Conservation (phyloP, 2,329 filamentous ascomycete genomes). For the Talaromyces verruculosus region DNA sequence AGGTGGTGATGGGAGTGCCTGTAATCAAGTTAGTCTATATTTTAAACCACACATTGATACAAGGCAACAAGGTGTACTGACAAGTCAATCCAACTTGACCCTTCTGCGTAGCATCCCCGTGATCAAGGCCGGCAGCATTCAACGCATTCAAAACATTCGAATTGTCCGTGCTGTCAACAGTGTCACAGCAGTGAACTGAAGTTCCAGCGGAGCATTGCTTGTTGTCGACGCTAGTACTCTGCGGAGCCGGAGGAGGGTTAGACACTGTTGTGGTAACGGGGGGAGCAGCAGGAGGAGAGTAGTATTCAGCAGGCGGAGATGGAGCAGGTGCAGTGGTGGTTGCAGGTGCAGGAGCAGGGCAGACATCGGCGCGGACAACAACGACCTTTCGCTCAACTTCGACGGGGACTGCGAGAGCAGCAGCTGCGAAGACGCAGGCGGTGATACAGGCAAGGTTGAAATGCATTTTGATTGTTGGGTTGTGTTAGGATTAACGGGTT, state of each 20-base stretch:
- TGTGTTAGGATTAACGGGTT: slow-evolving; percentile 3
- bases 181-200: slow-evolving; percentile 22
- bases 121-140: slow-evolving; percentile 19
- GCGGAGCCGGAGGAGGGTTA: slow-evolving; percentile 21
- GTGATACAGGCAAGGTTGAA: slow-evolving; percentile 23
- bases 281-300: slow-evolving; percentile 14
- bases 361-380: slow-evolving; percentile 22
- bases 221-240: slow-evolving; percentile 19
- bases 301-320: slow-evolving; percentile 14
- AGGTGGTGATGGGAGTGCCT: slow-evolving; percentile 23
- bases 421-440: slow-evolving; percentile 21
- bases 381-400: slow-evolving; percentile 22
- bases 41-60: too few relatives aligned
- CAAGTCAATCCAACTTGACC: slow-evolving; percentile 23
- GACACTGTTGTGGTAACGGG: slow-evolving; percentile 18
- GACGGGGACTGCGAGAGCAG: slow-evolving; percentile 22
- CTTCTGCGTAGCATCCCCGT: slow-evolving; percentile 18
- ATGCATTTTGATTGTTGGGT: slow-evolving; percentile 21
- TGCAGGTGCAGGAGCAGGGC: slow-evolving; percentile 21
- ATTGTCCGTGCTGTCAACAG: slow-evolving; percentile 23
- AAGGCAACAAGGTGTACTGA: not conserved
- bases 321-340: slow-evolving; percentile 13
- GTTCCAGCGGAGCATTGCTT: slow-evolving; percentile 19
- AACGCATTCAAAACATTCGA: slow-evolving; percentile 21
- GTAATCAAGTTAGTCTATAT: not conserved